These are phyloP conservation scores for Cordia subcordata DNA, from an alignment of 257 asterid genomes.

Conservation along the genomic window DNA sequence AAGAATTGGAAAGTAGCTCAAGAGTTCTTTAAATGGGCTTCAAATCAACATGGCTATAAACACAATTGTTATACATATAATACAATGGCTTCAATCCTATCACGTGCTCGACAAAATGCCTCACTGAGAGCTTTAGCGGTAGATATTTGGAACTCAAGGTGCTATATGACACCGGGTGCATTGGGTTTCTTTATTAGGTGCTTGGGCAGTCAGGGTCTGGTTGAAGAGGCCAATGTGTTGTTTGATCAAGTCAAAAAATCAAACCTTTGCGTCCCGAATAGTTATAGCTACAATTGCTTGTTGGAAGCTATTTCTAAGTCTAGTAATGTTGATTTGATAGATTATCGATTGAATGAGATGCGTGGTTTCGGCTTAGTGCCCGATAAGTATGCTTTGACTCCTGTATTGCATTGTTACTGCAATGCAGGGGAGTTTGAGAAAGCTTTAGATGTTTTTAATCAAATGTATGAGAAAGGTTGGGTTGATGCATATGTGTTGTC, in stretches of 20 bases:
- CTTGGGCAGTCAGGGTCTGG: slow-evolving; percentile 64
- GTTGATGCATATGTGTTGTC: slow-evolving; percentile 69
- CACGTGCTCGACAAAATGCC: slow-evolving; percentile 84
- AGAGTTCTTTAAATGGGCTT: slow-evolving; percentile 69
- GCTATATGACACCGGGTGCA: slow-evolving; percentile 74
- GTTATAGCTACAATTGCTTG: slow-evolving; percentile 69
- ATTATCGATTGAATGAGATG: slow-evolving; percentile 68
- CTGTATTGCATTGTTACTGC: slow-evolving; percentile 77
- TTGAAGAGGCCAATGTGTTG: slow-evolving; percentile 64
- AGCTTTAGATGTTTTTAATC: slow-evolving; percentile 54
- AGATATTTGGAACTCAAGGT: slow-evolving; percentile 28
- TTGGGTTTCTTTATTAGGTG: slow-evolving; percentile 82
- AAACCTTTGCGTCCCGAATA: slow-evolving; percentile 47
- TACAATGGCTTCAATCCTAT: slow-evolving; percentile 63
- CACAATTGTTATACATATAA: slow-evolving; percentile 70
- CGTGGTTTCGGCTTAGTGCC: slow-evolving; percentile 39
- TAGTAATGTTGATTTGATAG: slow-evolving; percentile 50
- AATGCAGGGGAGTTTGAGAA: slow-evolving; percentile 52
- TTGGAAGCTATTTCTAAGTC: slow-evolving; percentile 62
- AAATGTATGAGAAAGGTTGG: slow-evolving; percentile 57
- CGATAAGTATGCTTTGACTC: slow-evolving; percentile 72
- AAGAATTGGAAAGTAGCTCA: slow-evolving; percentile 64
- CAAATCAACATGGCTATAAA: slow-evolving; percentile 47
- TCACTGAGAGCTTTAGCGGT: slow-evolving; percentile 46
- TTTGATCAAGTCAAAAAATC: slow-evolving; percentile 62